phyloP scores from a whole-genome alignment of 371 early-diverging fungal genomes.

The Syncephalastrum sp. region DNA sequence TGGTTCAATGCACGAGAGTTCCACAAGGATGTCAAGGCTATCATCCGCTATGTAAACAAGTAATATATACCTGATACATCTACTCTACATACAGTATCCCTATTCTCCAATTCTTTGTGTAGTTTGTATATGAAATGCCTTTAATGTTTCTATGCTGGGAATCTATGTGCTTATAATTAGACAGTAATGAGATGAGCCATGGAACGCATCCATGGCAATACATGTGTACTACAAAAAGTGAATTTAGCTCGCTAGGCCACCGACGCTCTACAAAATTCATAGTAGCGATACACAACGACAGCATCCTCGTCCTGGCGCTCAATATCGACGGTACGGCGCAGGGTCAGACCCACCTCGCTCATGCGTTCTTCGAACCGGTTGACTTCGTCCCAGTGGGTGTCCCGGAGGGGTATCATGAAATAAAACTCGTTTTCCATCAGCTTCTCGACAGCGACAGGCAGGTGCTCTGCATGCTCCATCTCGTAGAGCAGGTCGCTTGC shows the following conservation, averaged over 20 bases:
- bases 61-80: background rate
- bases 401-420: conserved; percentile 47
- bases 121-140: too few relatives aligned
- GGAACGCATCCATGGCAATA: too few relatives aligned
- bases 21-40: conserved; percentile 19
- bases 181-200: too few relatives aligned
- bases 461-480: conserved; percentile 46
- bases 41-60: conserved; percentile 19
- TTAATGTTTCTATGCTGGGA: too few relatives aligned
- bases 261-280: conserved; percentile 16
- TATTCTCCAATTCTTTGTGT: too few relatives aligned
- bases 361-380: conserved; percentile 35
- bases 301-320: conserved; percentile 46
- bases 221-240: too few relatives aligned
- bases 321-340: conserved; percentile 14
- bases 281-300: conserved; percentile 38
- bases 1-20: conserved; percentile 20
- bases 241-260: background rate
- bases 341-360: conserved; percentile 23
- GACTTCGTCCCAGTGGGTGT: conserved; percentile 40
- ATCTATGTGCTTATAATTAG: too few relatives aligned
- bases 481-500: conserved; percentile 50
- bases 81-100: too few relatives aligned
- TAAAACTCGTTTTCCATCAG: conserved; percentile 39
- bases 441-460: conserved; percentile 38